A percentile compares a stretch with the other conserved stretches of the same genome.
phyloP scores from a whole-genome alignment of 768 basidiomycete species.

The Boletus barrowsii region DNA sequence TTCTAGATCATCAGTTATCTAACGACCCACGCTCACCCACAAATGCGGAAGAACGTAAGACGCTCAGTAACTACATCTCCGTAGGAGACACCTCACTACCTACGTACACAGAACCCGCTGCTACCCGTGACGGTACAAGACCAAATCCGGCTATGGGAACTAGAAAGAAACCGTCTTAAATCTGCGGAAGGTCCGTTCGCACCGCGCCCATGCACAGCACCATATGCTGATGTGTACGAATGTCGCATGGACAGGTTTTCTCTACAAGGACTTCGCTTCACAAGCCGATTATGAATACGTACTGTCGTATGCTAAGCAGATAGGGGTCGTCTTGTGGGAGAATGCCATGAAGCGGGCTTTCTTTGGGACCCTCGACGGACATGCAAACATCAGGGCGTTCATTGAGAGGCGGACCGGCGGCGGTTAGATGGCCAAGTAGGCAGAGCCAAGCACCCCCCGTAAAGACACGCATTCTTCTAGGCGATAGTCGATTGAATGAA shows the following conservation, averaged over 20 bases:
- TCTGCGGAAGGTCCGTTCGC: conserved; percentile 72
- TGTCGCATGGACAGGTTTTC: conserved; percentile 55
- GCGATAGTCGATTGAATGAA: conserved; percentile 7
- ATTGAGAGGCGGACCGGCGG: conserved; percentile 66
- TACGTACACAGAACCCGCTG: conserved; percentile 68
- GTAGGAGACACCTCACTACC: conserved; percentile 5
- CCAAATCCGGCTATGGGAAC: conserved; percentile 96
- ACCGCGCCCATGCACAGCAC: conserved; percentile 2
- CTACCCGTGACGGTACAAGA: conserved; percentile 97
- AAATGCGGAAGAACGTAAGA: conserved; percentile 91
- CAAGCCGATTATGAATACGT: conserved; percentile 87
- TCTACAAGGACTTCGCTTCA: conserved; percentile 86
- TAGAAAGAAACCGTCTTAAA: conserved; percentile 89
- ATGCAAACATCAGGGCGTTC: conserved; percentile 73
- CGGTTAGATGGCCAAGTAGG: conserved; percentile 17
- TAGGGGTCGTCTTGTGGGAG: conserved; percentile 85
- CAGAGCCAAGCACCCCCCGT: neutral
- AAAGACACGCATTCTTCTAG: conserved; percentile 1
- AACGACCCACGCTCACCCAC: conserved; percentile 91
- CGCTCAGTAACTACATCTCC: conserved; percentile 7
- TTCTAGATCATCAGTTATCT: conserved; percentile 92
- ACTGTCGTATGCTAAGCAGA: conserved; percentile 76
- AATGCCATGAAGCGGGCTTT: conserved; percentile 70
- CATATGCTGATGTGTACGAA: conserved; percentile 3
- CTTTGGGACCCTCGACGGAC: conserved; percentile 78